Conservation (phyloP, 129 eudicot species). For the Ambrosia artemisiifolia region DNA sequence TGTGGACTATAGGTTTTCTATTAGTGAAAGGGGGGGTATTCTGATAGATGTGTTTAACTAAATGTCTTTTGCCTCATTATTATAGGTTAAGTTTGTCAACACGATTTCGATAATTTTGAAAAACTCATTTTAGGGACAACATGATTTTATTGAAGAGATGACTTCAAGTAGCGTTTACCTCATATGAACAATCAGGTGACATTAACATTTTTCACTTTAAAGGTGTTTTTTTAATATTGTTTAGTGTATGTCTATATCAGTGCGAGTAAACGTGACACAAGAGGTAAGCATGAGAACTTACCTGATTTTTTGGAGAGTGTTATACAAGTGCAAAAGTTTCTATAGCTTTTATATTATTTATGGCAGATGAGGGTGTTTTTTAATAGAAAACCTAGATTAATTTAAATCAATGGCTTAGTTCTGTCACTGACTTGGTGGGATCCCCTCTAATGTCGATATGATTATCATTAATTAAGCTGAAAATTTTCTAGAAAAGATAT, state of each 20-base stretch:
- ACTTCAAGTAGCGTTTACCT: slow-evolving; percentile 29
- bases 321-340: not conserved
- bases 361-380: not conserved
- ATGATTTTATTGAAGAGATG: slow-evolving; percentile 32
- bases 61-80: slow-evolving; percentile 1
- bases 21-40: not conserved
- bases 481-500: slow-evolving; percentile 4
- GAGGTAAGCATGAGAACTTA: not conserved
- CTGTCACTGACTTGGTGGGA: no score
- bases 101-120: slow-evolving; percentile 2
- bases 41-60: not conserved
- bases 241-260: not conserved
- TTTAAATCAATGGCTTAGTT: no score
- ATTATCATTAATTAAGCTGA: not conserved
- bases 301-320: not conserved
- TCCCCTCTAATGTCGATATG: not conserved
- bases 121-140: not conserved
- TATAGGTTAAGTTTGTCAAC: slow-evolving; percentile 24
- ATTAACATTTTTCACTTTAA: not conserved
- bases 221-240: slow-evolving; percentile 1
- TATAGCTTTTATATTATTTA: not conserved
- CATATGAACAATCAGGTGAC: slow-evolving; percentile 44
- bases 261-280: not conserved
- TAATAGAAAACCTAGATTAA: not conserved
- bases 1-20: not conserved